phyloP scores from a whole-genome alignment of 495 filamentous ascomycete genomes.

The Penicillium canescens region DNA sequence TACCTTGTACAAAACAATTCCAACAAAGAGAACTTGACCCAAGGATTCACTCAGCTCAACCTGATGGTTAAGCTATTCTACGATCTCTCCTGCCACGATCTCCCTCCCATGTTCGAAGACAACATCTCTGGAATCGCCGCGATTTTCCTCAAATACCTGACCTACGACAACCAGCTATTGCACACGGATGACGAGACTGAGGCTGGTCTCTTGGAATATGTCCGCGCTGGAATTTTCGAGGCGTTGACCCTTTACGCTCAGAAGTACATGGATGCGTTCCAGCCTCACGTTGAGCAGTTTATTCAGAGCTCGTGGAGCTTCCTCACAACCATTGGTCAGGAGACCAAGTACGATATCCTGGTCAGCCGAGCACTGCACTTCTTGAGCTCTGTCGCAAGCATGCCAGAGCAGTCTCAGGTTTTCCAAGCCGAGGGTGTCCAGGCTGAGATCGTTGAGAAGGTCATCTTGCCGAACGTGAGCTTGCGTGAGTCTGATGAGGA shows the following conservation, averaged over 20 bases:
- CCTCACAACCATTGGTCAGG: slow-evolving; percentile 77
- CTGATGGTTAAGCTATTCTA: slow-evolving; percentile 88
- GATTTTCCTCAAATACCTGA: slow-evolving; percentile 89
- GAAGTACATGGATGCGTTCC: slow-evolving; percentile 94
- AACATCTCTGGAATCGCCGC: slow-evolving; percentile 71
- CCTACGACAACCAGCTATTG: slow-evolving; percentile 80
- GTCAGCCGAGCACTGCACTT: slow-evolving; percentile 93
- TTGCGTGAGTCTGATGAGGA: slow-evolving; percentile 92
- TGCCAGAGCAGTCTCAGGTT: slow-evolving; percentile 70
- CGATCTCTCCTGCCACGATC: slow-evolving; percentile 94
- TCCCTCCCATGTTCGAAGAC: slow-evolving; percentile 90
- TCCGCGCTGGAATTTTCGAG: slow-evolving; percentile 92
- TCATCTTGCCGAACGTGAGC: slow-evolving; percentile 88
- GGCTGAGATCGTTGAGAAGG: slow-evolving; percentile 86
- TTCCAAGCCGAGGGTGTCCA: slow-evolving; percentile 81
- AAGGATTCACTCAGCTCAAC: slow-evolving; percentile 78
- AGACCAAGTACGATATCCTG: slow-evolving; percentile 93
- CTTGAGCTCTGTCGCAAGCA: slow-evolving; percentile 81
- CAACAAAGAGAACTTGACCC: slow-evolving; percentile 70
- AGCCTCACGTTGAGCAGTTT: slow-evolving; percentile 73
- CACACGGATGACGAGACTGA: slow-evolving; percentile 85
- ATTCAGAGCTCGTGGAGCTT: slow-evolving; percentile 87
- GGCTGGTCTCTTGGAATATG: slow-evolving; percentile 75
- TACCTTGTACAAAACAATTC: slow-evolving; percentile 73
- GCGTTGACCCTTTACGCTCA: slow-evolving; percentile 80